These are phyloP conservation scores for Saccharomycopsis fodiens DNA, from an alignment of 805 yeast genomes.

Conservation along the genomic window DNA sequence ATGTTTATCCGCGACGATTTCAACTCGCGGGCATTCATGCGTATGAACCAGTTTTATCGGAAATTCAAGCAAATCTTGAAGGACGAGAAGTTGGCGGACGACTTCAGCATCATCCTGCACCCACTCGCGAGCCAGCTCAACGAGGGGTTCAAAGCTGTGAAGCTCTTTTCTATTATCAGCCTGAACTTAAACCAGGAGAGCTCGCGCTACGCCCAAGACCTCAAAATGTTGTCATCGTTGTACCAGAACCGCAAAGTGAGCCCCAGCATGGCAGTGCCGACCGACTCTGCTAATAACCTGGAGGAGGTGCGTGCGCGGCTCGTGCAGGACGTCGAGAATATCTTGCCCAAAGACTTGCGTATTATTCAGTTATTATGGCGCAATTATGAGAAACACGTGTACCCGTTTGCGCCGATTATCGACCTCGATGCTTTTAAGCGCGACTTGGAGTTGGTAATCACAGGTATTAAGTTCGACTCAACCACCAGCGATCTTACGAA, in stretches of 20 bases:
- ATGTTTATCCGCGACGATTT: conserved; percentile 2
- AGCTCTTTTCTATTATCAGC: conserved; percentile 1
- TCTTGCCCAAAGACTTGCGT: conserved; percentile 7
- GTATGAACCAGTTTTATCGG: conserved; percentile 2
- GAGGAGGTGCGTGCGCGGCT: conserved; percentile 1
- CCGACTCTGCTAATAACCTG: not conserved
- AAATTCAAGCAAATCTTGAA: conserved; percentile 8
- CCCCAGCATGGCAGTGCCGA: not conserved
- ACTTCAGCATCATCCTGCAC: conserved; percentile 1
- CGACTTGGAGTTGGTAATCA: conserved; percentile 17
- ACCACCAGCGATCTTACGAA: not conserved
- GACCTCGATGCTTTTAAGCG: conserved; percentile 9
- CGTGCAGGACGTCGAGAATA: conserved; percentile 2
- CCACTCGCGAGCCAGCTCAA: conserved; percentile 12
- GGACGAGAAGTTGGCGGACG: not conserved
- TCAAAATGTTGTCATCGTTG: not conserved
- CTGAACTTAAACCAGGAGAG: not conserved
- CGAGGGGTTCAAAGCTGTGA: conserved; percentile 11
- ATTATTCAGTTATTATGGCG: conserved; percentile 11
- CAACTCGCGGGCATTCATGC: not conserved
- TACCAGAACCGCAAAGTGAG: not conserved
- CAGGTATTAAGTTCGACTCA: conserved; percentile 6
- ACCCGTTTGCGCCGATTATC: conserved; percentile 17
- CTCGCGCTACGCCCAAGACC: conserved; percentile 1
- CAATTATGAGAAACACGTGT: conserved; percentile 12